These are phyloP conservation scores for Ceratobasidium sp. DNA, from an alignment of 1,284 basidiomycete genomes.

Conservation along the genomic window DNA sequence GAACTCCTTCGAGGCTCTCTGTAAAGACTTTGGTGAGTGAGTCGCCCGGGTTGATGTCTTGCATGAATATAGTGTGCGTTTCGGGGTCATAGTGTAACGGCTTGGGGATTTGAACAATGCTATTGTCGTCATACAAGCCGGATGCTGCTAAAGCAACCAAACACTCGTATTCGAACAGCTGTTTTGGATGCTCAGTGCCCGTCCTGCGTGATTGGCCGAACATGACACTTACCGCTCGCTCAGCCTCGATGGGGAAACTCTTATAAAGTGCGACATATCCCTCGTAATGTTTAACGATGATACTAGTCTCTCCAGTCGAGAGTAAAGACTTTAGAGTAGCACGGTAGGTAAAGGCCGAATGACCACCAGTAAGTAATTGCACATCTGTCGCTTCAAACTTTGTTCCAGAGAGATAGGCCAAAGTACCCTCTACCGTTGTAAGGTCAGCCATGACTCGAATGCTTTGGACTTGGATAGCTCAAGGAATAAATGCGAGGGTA, in stretches of 20 bases:
- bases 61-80: slow-evolving; percentile 32
- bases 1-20: background rate
- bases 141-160: slow-evolving; percentile 3
- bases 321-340: slow-evolving; percentile 9
- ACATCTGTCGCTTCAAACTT: slow-evolving; percentile 14
- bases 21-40: background rate
- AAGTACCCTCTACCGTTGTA: slow-evolving; percentile 8
- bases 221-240: background rate
- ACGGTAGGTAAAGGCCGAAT: slow-evolving; percentile 36
- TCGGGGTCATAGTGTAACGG: slow-evolving; percentile 31
- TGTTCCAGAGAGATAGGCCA: slow-evolving; percentile 28
- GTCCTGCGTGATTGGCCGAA: background rate
- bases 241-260: background rate
- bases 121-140: background rate
- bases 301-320: slow-evolving; percentile 14
- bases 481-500: too few relatives aligned
- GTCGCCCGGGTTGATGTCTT: slow-evolving; percentile 2
- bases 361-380: slow-evolving; percentile 11
- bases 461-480: too few relatives aligned
- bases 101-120: slow-evolving; percentile 16
- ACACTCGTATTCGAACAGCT: slow-evolving; percentile 28
- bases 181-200: background rate
- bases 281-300: slow-evolving; percentile 34
- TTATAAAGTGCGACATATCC: background rate
- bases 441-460: slow-evolving; percentile 12